A percentile compares a stretch with the other conserved stretches of the same genome.
These are phyloP conservation scores for Kodamaea leandrae DNA, from an alignment of 805 yeast genomes.

Conservation along the genomic window DNA sequence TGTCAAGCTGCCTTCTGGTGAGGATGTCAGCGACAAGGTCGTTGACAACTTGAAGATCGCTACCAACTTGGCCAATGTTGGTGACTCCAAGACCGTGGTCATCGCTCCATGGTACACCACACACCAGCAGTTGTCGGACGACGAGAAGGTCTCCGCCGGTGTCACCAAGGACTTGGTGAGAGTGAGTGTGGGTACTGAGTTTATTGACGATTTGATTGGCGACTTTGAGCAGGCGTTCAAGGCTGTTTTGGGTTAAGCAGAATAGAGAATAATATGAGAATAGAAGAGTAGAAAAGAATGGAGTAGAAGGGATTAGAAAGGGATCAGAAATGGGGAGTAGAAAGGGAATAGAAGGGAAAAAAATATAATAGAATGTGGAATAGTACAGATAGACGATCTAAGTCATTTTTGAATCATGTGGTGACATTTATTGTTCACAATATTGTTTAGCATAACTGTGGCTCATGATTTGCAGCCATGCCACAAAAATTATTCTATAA, in stretches of 20 bases:
- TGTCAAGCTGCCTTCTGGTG: conserved; percentile 69
- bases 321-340: neutral
- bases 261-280: neutral
- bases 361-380: no score
- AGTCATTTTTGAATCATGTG: no score
- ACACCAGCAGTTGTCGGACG: conserved; percentile 84
- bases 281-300: no score
- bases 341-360: no score
- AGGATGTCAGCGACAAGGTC: conserved; percentile 76
- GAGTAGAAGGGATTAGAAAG: neutral
- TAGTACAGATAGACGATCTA: no score
- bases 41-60: conserved; percentile 84
- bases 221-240: conserved; percentile 84
- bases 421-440: no score
- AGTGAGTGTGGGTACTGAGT: conserved; percentile 86
- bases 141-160: conserved; percentile 79
- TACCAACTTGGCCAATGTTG: conserved; percentile 93
- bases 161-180: conserved; percentile 87
- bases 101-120: conserved; percentile 96
- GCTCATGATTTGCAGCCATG: no score
- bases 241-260: conserved; percentile 41
- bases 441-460: no score
- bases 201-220: conserved; percentile 66
- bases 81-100: conserved; percentile 92
- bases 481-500: no score